A percentile compares a stretch with the other conserved stretches of the same genome.
These are phyloP conservation scores for Colletotrichum tamarilloi DNA, from an alignment of 2,329 filamentous ascomycete species.

Conservation along the genomic window DNA sequence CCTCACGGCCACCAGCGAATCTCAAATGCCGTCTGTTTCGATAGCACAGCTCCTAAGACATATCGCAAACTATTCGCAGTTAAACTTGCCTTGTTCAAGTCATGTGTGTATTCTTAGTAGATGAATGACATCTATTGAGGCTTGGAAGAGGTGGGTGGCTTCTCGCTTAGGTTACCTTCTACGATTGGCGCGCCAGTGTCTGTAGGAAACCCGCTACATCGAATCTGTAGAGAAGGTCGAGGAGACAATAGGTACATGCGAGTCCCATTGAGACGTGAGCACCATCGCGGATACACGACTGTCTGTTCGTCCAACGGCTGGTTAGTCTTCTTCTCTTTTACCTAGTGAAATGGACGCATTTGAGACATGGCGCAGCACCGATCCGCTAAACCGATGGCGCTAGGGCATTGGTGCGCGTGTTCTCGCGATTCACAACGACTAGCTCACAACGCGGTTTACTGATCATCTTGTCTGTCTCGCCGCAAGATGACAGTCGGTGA, in stretches of 20 bases:
- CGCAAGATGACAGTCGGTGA: neutral
- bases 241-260: too few relatives aligned
- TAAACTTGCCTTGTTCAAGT: neutral
- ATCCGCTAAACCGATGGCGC: neutral
- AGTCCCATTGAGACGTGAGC: too few relatives aligned
- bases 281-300: too few relatives aligned
- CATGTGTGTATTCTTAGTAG: neutral
- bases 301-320: neutral
- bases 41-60: neutral
- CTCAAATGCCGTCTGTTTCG: neutral
- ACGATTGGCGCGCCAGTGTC: too few relatives aligned
- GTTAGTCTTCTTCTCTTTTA: neutral
- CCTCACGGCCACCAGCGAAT: neutral
- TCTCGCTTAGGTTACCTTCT: neutral
- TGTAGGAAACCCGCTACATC: too few relatives aligned
- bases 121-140: too few relatives aligned
- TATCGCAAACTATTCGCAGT: neutral
- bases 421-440: neutral
- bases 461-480: neutral
- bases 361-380: neutral
- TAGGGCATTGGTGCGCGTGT: neutral
- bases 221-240: too few relatives aligned
- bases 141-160: neutral
- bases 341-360: neutral
- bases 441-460: neutral